Evolutionary conservation across 2,329 filamentous ascomycete species (phyloP).

Genomic region (Ceratocystis ficicola): DNA sequence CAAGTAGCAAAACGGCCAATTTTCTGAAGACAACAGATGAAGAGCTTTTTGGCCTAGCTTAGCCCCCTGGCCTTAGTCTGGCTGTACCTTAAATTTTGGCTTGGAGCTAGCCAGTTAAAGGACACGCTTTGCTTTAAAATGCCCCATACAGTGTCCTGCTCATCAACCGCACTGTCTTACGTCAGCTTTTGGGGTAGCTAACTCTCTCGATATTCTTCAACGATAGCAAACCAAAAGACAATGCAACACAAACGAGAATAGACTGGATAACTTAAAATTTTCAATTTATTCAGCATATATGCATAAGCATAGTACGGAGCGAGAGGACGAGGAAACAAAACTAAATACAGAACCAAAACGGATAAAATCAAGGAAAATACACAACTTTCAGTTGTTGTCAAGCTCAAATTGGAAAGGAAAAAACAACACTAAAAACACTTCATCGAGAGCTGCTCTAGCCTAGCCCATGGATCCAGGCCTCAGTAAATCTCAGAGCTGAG

Average conservation of each 20-base stretch:
- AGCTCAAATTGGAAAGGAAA: neutral
- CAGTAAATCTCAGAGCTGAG: neutral
- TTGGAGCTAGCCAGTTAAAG: slow-evolving; percentile 8
- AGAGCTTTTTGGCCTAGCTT: no score
- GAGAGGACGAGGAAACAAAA: neutral
- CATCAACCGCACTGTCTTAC: neutral
- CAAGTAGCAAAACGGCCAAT: neutral
- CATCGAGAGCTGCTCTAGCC: neutral
- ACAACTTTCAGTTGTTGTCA: neutral
- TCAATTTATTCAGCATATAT: neutral
- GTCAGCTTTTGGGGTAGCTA: neutral
- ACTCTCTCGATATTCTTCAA: no score
- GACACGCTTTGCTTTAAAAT: slow-evolving; percentile 20
- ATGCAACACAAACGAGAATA: neutral
- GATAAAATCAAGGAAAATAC: neutral
- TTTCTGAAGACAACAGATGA: no score
- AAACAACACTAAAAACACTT: neutral
- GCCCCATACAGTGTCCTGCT: slow-evolving; percentile 12
- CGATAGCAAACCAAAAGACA: no score
- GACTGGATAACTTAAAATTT: neutral
- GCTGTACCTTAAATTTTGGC: no score
- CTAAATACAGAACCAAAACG: neutral
- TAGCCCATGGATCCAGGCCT: neutral
- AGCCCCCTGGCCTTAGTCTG: no score
- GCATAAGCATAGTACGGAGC: neutral